A percentile compares a stretch with the other conserved stretches of the same genome.
phyloP scores from a whole-genome alignment of 169 alveolate genomes.

The Eimeria maxima region DNA sequence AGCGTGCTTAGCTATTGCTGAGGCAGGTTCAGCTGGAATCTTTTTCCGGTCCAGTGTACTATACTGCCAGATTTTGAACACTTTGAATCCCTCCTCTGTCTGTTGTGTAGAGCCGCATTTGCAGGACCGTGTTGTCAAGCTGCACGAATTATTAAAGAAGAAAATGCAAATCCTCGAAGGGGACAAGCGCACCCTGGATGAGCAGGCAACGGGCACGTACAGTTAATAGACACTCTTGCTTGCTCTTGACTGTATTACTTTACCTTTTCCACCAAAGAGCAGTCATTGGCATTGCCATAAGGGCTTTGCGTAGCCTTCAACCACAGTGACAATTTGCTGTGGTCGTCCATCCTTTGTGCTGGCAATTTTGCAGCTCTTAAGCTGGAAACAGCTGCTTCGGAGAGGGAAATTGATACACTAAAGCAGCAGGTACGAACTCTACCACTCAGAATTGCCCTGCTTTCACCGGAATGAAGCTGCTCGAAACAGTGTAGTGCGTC shows the following conservation, averaged over 20 bases:
- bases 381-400: constrained; percentile 79
- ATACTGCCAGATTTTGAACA: background rate
- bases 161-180: constrained; percentile 85
- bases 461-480: background rate
- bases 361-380: constrained; percentile 53
- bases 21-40: background rate
- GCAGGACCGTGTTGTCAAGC: constrained; percentile 80
- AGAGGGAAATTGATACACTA: constrained; percentile 86
- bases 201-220: constrained; percentile 57
- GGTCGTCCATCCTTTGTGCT: background rate
- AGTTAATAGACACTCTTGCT: too few relatives aligned
- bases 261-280: background rate
- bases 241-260: background rate
- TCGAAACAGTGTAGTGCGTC: background rate
- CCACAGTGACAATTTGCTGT: background rate
- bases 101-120: background rate
- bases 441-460: background rate
- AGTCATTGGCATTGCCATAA: background rate
- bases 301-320: background rate
- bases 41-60: background rate
- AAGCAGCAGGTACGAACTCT: constrained; percentile 82
- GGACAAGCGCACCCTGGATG: constrained; percentile 86
- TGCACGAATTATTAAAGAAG: constrained; percentile 74
- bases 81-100: background rate
- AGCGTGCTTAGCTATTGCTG: background rate